Evolutionary conservation across 257 asterid species (phyloP).

Genomic region (Mitragyna speciosa): DNA sequence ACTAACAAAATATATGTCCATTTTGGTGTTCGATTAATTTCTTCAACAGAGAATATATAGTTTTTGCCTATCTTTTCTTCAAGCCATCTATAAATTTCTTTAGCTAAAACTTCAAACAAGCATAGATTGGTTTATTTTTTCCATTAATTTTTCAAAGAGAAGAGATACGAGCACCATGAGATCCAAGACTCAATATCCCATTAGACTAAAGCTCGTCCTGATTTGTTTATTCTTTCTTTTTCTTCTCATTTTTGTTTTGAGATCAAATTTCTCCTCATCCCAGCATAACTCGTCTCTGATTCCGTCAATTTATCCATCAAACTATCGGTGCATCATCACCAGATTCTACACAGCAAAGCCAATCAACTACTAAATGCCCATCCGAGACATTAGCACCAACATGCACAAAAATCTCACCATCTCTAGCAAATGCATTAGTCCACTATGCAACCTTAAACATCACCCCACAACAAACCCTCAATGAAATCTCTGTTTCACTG

Average conservation of each 20-base stretch:
- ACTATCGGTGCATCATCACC: background rate
- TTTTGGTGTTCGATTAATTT: background rate
- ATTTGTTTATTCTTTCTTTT: conserved; percentile 44
- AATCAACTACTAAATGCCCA: background rate
- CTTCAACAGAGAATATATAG: background rate
- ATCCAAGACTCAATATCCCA: conserved; percentile 27
- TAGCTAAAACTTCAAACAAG: background rate
- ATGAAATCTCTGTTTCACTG: conserved; percentile 68
- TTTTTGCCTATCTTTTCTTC: background rate
- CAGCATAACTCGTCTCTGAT: conserved; percentile 10
- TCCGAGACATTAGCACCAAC: conserved; percentile 21
- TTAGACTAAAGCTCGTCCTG: conserved; percentile 51
- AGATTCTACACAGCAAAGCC: conserved; percentile 7
- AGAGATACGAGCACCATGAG: background rate
- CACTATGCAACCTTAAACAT: conserved; percentile 79
- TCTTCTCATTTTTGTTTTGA: conserved; percentile 46
- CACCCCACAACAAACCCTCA: conserved; percentile 83
- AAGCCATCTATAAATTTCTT: background rate
- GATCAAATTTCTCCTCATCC: conserved; percentile 40
- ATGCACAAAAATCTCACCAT: conserved; percentile 68
- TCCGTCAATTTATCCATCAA: conserved; percentile 14
- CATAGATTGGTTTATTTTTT: background rate
- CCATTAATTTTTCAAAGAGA: background rate
- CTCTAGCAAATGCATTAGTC: conserved; percentile 63
- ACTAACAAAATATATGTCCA: background rate